Evolutionary conservation across 306 rosid genomes (phyloP).

Genomic region (Adenanthera pavonina): DNA sequence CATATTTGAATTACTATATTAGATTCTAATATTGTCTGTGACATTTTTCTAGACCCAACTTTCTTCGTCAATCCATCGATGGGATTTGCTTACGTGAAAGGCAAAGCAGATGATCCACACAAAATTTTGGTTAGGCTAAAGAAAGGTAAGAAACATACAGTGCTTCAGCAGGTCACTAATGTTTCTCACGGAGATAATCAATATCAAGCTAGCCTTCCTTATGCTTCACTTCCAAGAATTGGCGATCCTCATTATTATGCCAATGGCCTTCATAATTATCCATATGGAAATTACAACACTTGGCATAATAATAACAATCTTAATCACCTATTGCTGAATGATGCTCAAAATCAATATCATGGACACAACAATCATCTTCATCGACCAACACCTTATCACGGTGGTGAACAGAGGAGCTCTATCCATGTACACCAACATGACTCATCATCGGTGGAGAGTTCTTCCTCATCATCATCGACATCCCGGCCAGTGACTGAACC

Average conservation of each 20-base stretch:
- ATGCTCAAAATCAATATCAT: neutral
- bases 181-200: conserved; percentile 5
- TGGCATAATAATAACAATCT: neutral
- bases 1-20: neutral
- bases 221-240: neutral
- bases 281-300: neutral
- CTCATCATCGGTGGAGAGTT: neutral
- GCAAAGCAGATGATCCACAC: conserved; percentile 21
- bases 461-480: neutral
- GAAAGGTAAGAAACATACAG: conserved; percentile 34
- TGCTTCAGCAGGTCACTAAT: conserved; percentile 21
- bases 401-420: neutral
- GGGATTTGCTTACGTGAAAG: conserved; percentile 28
- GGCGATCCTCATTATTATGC: conserved; percentile 15
- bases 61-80: conserved; percentile 5
- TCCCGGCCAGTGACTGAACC: neutral
- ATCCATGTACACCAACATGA: neutral
- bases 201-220: neutral
- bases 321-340: neutral
- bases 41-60: neutral
- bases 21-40: neutral
- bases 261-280: neutral
- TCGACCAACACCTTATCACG: neutral
- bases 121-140: conserved; percentile 9
- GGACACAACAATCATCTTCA: neutral